Conservation (phyloP, 2,329 filamentous ascomycete species). For the Apiospora marii region DNA sequence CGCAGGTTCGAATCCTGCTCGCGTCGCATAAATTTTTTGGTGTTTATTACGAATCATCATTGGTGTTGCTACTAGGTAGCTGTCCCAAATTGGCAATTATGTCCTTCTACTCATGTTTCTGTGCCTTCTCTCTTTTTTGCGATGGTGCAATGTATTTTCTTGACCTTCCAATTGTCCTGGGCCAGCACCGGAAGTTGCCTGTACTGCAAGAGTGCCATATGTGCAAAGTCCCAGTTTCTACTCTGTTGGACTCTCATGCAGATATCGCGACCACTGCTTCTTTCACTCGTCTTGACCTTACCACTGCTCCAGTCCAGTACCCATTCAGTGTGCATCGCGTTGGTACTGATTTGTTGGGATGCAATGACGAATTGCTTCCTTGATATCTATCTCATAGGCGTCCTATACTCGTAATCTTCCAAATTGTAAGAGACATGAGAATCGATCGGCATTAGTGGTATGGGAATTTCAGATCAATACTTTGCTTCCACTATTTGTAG, state of each 20-base stretch:
- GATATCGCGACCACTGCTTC: neutral
- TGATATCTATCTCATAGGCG: neutral
- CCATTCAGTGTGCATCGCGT: too few relatives aligned
- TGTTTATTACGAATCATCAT: too few relatives aligned
- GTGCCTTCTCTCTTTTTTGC: too few relatives aligned
- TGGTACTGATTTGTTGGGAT: too few relatives aligned
- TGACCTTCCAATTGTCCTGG: too few relatives aligned
- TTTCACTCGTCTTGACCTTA: neutral
- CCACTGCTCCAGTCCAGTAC: neutral
- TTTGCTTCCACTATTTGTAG: neutral
- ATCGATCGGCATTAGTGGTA: neutral
- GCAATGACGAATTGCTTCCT: too few relatives aligned
- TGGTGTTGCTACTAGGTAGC: too few relatives aligned
- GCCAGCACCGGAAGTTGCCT: too few relatives aligned
- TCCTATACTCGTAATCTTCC: neutral
- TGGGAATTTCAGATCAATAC: neutral
- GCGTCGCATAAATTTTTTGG: constrained; percentile 30
- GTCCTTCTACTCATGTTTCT: too few relatives aligned
- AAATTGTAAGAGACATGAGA: neutral
- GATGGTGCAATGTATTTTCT: too few relatives aligned
- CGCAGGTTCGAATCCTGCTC: constrained; percentile 40
- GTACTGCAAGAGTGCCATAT: too few relatives aligned
- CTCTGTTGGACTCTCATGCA: neutral
- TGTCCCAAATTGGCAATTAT: too few relatives aligned
- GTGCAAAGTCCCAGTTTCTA: neutral